Conservation (phyloP, 352 stramenopile species). For the Hyaloperonospora arabidopsidis region DNA sequence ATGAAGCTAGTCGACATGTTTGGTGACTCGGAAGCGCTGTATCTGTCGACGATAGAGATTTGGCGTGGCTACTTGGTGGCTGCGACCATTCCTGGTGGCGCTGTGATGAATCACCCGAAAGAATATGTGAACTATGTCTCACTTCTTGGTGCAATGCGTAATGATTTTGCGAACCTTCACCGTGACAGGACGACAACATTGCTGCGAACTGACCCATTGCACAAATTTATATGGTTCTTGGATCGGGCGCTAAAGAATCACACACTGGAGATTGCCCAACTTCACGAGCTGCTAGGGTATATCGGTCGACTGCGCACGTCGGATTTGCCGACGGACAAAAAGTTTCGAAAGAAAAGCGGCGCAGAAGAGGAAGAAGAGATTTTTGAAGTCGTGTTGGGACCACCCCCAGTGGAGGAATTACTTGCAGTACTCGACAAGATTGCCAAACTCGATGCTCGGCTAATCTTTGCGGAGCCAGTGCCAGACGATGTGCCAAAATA, state of each 20-base stretch:
- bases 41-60: constrained; percentile 72
- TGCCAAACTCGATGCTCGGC: constrained; percentile 53
- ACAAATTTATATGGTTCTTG: constrained; percentile 87
- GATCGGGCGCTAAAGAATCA: constrained; percentile 75
- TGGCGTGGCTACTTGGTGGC: constrained; percentile 65
- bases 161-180: constrained; percentile 73
- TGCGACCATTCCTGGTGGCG: constrained; percentile 56
- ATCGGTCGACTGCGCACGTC: constrained; percentile 61
- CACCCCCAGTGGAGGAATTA: constrained; percentile 63
- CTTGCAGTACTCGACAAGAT: constrained; percentile 75
- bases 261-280: constrained; percentile 52
- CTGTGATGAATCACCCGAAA: constrained; percentile 49
- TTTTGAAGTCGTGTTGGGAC: constrained; percentile 72
- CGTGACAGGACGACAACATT: constrained; percentile 68
- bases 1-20: constrained; percentile 70
- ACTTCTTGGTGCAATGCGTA: constrained; percentile 72
- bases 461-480: constrained; percentile 82
- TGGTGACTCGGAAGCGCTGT: constrained; percentile 75
- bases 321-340: constrained; percentile 69
- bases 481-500: constrained; percentile 81
- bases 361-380: constrained; percentile 72
- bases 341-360: constrained; percentile 59
- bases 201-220: constrained; percentile 63
- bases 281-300: constrained; percentile 63
- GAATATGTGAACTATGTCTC: constrained; percentile 81